These are phyloP conservation scores for Alternaria solani DNA, from an alignment of 2,329 filamentous ascomycete genomes.

Conservation along the genomic window DNA sequence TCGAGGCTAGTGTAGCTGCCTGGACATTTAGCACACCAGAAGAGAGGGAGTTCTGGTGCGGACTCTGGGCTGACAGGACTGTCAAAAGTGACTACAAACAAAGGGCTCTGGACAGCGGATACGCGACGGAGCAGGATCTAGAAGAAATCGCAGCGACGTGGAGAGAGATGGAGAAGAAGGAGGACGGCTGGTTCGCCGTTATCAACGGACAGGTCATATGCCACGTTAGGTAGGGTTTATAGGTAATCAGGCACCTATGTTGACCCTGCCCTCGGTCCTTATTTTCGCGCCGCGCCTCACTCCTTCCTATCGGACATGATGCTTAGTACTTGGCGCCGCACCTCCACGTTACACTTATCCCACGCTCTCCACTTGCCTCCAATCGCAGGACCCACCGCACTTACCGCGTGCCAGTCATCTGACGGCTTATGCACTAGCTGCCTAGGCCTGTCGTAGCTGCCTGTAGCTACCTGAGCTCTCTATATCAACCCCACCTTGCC, in stretches of 20 bases:
- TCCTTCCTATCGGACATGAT: constrained; percentile 1
- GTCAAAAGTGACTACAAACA: constrained; percentile 48
- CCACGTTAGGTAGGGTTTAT: constrained; percentile 29
- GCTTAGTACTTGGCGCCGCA: constrained; percentile 2
- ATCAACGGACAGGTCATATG: constrained; percentile 55
- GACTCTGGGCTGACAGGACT: constrained; percentile 50
- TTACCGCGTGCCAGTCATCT: constrained; percentile 41
- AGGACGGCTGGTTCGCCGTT: constrained; percentile 54
- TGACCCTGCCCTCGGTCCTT: constrained; percentile 4
- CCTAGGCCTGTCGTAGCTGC: constrained; percentile 28
- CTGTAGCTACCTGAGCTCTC: constrained; percentile 21
- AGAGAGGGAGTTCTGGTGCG: constrained; percentile 53
- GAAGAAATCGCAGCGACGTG: constrained; percentile 52
- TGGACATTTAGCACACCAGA: constrained; percentile 55
- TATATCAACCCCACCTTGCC: constrained; percentile 51
- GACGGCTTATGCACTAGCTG: constrained; percentile 38
- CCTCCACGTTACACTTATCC: constrained; percentile 11
- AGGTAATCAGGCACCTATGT: neutral
- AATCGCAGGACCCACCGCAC: constrained; percentile 31
- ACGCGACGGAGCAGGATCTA: constrained; percentile 51
- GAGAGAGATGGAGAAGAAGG: constrained; percentile 52
- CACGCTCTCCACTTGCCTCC: constrained; percentile 22
- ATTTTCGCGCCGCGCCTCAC: neutral
- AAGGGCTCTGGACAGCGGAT: constrained; percentile 48
- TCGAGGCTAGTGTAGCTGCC: constrained; percentile 51